Percentiles rank a stretch among this genome's conserved stretches.
These are phyloP conservation scores for Nakataea oryzae DNA, from an alignment of 2,329 filamentous ascomycete species.

Conservation along the genomic window DNA sequence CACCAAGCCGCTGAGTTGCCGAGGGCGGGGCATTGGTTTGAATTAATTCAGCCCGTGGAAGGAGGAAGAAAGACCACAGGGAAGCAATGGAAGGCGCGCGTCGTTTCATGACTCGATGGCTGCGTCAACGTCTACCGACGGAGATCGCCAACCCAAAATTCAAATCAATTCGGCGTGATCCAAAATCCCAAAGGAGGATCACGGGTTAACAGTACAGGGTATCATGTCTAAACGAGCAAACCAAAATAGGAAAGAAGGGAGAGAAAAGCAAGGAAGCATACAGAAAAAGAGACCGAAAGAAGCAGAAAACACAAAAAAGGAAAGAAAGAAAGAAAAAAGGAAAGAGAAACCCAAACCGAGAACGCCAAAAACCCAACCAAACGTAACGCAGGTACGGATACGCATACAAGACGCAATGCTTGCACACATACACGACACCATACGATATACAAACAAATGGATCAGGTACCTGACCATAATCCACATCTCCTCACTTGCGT, in stretches of 20 bases:
- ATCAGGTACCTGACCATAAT: constrained; percentile 9
- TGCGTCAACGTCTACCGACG: background rate
- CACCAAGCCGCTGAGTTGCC: background rate
- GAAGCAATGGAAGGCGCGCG: too few species aligned
- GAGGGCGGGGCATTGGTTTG: background rate
- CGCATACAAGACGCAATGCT: constrained; percentile 5
- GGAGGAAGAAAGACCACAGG: background rate
- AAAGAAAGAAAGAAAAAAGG: background rate
- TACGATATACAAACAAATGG: constrained; percentile 5
- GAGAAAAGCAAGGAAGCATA: too few species aligned
- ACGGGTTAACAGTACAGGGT: too few species aligned
- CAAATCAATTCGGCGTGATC: background rate
- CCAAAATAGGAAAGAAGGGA: background rate
- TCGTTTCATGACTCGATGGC: background rate
- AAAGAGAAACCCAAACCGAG: background rate
- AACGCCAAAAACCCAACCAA: background rate
- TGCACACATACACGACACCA: constrained; percentile 5
- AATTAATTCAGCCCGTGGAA: background rate
- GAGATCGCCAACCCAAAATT: background rate
- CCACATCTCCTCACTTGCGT: background rate
- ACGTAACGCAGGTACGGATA: constrained; percentile 10
- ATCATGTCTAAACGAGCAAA: background rate
- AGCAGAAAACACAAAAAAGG: background rate
- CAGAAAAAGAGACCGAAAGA: too few species aligned
- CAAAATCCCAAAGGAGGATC: background rate